Base-by-base conservation (phyloP, 1,284 basidiomycete species). In the Ustilago xerochloae region DNA sequence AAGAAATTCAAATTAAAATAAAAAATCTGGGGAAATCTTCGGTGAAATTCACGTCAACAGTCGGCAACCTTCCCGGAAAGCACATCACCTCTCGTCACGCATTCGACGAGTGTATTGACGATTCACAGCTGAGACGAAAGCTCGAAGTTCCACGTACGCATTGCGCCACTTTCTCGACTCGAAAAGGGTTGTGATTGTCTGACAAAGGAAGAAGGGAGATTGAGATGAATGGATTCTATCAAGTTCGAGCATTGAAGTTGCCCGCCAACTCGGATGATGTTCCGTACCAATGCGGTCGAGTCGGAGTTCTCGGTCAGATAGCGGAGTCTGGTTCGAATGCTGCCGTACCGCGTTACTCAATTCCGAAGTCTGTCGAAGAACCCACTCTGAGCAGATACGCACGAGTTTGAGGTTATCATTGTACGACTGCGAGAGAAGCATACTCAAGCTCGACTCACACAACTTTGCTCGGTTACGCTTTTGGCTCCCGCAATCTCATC, bases 1-100 rank as follows among this genome's bases (percentile, higher is more conserved):
- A 18, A 16, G 16, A 22, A 51, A 26, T 24, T 13, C 15, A 26
- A 26, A 22, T 4, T 9, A 13, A 51, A 35, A 24, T 12, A 18
- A 47, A 39, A 64, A 53, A 48, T 43, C 55, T 64, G 62, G 62
- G 62, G 62, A 64, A 64, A 53, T 58, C 29, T 32, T 36, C 62
- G 62, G 55, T 38, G 9, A 58, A 43, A 49, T 55, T 54, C 43
- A 38, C 39, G 55, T 33, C 35, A 22, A 43, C 41, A 10, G 13
- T 43, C 20, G 41, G 22, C 41, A 24, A 43, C 41, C 22, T 20
- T 20, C 18, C 38, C n/a, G 38, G 38, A 43, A 43, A 46, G 13
- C 33, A 28, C 49, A 13, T 38, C 18, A 18, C 20, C 45, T 30
- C 38, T 30, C 30, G 4, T 22, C 20, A 47, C 5, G 26, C 45